phyloP scores from a whole-genome alignment of 2,329 filamentous ascomycete genomes.

The Aspergillus novofumigatus region DNA sequence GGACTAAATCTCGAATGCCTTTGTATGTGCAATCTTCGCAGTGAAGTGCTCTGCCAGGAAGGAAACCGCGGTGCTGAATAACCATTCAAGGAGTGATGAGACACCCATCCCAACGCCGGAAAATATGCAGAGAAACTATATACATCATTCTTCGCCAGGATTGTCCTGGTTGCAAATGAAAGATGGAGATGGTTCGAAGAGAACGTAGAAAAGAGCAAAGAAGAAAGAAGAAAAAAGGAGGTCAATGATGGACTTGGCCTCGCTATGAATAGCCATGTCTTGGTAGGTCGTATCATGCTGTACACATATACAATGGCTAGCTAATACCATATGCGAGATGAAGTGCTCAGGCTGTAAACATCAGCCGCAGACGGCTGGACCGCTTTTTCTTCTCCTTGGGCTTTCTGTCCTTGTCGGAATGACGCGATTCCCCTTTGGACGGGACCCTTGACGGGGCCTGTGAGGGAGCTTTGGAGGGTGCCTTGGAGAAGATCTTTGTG shows the following conservation, averaged over 20 bases:
- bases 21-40: background rate
- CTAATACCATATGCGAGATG: background rate
- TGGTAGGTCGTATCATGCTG: conserved; percentile 1
- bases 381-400: conserved; percentile 37
- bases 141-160: background rate
- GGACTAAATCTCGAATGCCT: background rate
- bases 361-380: conserved; percentile 35
- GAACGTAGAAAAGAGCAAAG: conserved; percentile 1
- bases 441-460: conserved; percentile 12
- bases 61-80: background rate
- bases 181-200: background rate
- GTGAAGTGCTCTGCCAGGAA: background rate
- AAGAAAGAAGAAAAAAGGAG: background rate
- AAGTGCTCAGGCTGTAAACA: conserved; percentile 27
- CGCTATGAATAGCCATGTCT: background rate
- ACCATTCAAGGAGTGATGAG: background rate
- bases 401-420: conserved; percentile 25
- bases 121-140: conserved; percentile 1
- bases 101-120: conserved; percentile 10
- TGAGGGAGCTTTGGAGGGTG: conserved; percentile 14
- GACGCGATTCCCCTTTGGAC: conserved; percentile 19
- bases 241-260: background rate
- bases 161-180: background rate
- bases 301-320: conserved; percentile 14
- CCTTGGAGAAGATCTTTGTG: conserved; percentile 16